Evolutionary conservation across 2,329 filamentous ascomycete genomes (phyloP), one percentile per base, ranked within the genome.

Genomic region (Verruconis gallopava): DNA sequence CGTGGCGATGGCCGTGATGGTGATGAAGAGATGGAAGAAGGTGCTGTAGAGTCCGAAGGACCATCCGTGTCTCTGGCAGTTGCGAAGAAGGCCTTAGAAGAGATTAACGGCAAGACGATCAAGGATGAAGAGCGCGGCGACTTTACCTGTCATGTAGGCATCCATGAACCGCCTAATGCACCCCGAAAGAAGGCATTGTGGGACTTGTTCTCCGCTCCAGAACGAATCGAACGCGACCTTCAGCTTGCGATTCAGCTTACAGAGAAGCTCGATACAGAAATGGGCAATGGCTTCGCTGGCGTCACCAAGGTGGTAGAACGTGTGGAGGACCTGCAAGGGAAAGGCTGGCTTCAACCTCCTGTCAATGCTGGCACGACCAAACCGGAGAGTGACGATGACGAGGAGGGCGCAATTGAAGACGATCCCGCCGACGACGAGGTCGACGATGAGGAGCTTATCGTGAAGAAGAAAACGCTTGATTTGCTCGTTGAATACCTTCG

Each of bases 21-120:
- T 35, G 73, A 78, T 44, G 59, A 68, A 50, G 68, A 73, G 32
- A 68, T 70, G 13, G 73, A 74, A 43, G 71, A 75, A 21, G 65
- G 71, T 15, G 51, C 49, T 15, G 37, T 47, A 9, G 47, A 49
- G 19, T 44, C 48, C 13, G 49, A 55, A 15, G 60, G 62, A 40
- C 55, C 55, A n/a, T 53, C 53, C 14, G 49, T 42, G 18, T 54
- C 50, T 15, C 40, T 55, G 17, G 61, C 57, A 22, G 82, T 81
- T 2, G 85, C 86, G 0, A 83, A 94, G 36, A 89, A 83, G 55
- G 89, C 89, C 1, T 72, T 95, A 0, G 85, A 91, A 47, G 85
- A 86, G n/a, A 81, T 98, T 52, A 96, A 98, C 54, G 85, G 88
- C 51, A 96, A 98, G 67, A 94, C 86, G 0, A 93, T 98, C 47